Percentiles rank a stretch among this genome's conserved stretches.
Conservation (phyloP, 495 filamentous ascomycete species). For the Daldinia decipiens region DNA sequence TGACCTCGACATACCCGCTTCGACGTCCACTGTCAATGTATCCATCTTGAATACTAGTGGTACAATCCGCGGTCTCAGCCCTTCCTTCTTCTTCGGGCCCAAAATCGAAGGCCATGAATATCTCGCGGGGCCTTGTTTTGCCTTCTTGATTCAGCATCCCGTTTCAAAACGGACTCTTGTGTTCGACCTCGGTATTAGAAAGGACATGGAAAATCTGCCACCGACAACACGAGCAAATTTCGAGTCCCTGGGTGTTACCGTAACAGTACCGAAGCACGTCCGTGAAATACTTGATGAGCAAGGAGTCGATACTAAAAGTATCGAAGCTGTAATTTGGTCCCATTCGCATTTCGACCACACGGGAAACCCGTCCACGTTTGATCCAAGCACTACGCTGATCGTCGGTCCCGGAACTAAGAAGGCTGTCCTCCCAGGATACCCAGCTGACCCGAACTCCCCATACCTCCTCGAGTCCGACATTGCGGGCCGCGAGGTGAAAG, state of each 20-base stretch:
- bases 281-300: slow-evolving; percentile 60
- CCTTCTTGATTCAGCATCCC: slow-evolving; percentile 66
- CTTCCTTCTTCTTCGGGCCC: slow-evolving; percentile 54
- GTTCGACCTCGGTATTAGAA: slow-evolving; percentile 68
- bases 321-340: slow-evolving; percentile 70
- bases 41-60: slow-evolving; percentile 65
- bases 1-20: slow-evolving; percentile 60
- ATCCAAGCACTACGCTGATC: slow-evolving; percentile 59
- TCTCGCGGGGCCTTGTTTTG: slow-evolving; percentile 58
- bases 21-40: slow-evolving; percentile 59
- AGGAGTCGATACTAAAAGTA: slow-evolving; percentile 54
- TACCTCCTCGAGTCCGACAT: slow-evolving; percentile 61
- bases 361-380: slow-evolving; percentile 65
- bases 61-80: slow-evolving; percentile 49
- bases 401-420: slow-evolving; percentile 68
- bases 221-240: slow-evolving; percentile 47
- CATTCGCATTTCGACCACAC: slow-evolving; percentile 71
- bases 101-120: slow-evolving; percentile 54
- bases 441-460: slow-evolving; percentile 52
- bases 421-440: slow-evolving; percentile 60
- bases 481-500: slow-evolving; percentile 52
- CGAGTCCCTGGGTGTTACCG: slow-evolving; percentile 28
- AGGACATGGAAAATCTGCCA: slow-evolving; percentile 59
- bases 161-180: slow-evolving; percentile 56
- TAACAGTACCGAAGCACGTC: slow-evolving; percentile 60